A percentile compares a stretch with the other conserved stretches of the same genome.
These are phyloP conservation scores for Oryza officinalis DNA, from an alignment of 176 grass and related monocot genomes.

Conservation along the genomic window DNA sequence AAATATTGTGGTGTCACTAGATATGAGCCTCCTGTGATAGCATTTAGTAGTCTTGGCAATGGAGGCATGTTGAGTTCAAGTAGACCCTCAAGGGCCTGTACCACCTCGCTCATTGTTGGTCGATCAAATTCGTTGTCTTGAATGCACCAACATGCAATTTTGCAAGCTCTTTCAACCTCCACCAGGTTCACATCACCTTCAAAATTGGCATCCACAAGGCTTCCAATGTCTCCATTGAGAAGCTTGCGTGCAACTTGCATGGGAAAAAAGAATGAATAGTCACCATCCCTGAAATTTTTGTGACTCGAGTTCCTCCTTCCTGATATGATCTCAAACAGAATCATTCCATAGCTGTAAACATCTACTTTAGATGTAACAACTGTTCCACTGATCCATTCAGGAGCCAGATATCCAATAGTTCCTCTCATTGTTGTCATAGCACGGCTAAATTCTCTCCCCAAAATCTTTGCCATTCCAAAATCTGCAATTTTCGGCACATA, in stretches of 20 bases:
- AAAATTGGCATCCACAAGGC: conserved; percentile 29
- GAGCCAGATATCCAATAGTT: conserved; percentile 39
- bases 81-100: conserved; percentile 41
- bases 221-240: background rate
- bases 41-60: conserved; percentile 36
- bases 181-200: conserved; percentile 21
- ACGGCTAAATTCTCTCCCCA: conserved; percentile 33
- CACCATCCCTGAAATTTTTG: background rate
- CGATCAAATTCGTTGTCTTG: conserved; percentile 34
- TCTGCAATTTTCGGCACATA: conserved; percentile 35
- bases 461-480: conserved; percentile 48
- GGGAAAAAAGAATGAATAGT: conserved; percentile 34
- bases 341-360: conserved; percentile 42
- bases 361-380: conserved; percentile 40
- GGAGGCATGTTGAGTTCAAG: conserved; percentile 37
- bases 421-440: conserved; percentile 43
- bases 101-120: conserved; percentile 48
- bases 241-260: conserved; percentile 18
- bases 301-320: conserved; percentile 25
- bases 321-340: conserved; percentile 38
- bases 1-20: background rate
- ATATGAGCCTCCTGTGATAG: conserved; percentile 14
- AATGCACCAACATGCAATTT: conserved; percentile 54
- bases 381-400: conserved; percentile 36
- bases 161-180: conserved; percentile 27